Evolutionary conservation across 139 green algal species (phyloP).

Genomic region (Chlorella sorokiniana): DNA sequence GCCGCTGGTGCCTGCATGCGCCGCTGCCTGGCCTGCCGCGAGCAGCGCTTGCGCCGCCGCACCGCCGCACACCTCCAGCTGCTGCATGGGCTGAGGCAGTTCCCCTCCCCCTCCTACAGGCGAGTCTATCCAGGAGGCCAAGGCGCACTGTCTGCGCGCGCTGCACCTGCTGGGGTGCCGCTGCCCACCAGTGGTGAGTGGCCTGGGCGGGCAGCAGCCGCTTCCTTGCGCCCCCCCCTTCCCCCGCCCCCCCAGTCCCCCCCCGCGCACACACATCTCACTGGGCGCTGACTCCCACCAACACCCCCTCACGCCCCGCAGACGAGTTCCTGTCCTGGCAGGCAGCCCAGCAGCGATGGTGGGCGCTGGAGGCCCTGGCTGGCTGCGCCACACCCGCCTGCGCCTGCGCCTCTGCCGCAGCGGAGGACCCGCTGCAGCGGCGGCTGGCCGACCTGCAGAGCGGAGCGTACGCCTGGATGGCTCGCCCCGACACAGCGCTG

Average conservation of each 20-base stretch:
- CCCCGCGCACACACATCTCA: no score
- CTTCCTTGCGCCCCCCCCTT: no score
- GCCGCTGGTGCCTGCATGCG: constrained; percentile 11
- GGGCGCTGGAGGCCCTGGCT: not conserved
- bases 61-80: not conserved
- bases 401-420: not conserved
- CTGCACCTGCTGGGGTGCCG: constrained; percentile 46
- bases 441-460: not conserved
- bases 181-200: constrained; percentile 39
- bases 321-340: constrained; percentile 8
- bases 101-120: not conserved
- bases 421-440: not conserved
- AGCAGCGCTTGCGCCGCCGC: not conserved
- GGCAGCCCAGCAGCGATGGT: not conserved
- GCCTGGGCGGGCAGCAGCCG: no score
- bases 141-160: constrained; percentile 30
- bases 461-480: constrained; percentile 10
- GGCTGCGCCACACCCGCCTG: not conserved
- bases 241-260: no score
- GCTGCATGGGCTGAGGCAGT: no score
- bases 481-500: not conserved
- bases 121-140: constrained; percentile 13
- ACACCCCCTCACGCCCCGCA: not conserved
- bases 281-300: no score
- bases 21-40: not conserved